These are phyloP conservation scores for Trifolium subterraneum DNA, from an alignment of 306 rosid genomes.

Conservation along the genomic window DNA sequence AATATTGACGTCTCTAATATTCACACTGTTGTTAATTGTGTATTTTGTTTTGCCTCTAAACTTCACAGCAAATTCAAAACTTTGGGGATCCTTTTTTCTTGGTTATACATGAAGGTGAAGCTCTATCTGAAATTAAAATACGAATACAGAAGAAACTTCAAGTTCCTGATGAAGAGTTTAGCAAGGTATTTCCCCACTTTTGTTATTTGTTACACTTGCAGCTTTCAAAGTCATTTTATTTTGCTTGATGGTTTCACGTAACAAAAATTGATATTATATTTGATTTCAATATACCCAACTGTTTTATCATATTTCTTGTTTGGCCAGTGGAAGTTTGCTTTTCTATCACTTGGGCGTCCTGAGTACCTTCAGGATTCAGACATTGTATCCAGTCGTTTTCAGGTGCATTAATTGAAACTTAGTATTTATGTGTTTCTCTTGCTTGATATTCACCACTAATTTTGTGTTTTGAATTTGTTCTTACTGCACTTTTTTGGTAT, in stretches of 20 bases:
- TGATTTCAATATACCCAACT: constrained; percentile 14
- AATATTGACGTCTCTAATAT: constrained; percentile 1
- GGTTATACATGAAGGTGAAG: constrained; percentile 85
- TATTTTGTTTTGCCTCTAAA: constrained; percentile 26
- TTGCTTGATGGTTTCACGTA: constrained; percentile 28
- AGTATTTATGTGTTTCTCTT: neutral
- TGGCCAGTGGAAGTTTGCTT: constrained; percentile 87
- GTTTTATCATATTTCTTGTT: constrained; percentile 18
- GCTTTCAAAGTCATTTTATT: constrained; percentile 27
- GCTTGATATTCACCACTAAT: constrained; percentile 6
- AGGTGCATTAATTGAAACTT: constrained; percentile 53
- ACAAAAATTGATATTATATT: neutral
- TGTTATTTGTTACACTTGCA: neutral
- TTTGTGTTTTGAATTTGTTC: constrained; percentile 23
- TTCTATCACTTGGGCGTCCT: constrained; percentile 83
- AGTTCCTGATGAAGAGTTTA: constrained; percentile 80
- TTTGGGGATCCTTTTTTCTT: constrained; percentile 90
- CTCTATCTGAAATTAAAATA: constrained; percentile 69
- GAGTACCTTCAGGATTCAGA: constrained; percentile 85
- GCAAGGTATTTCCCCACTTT: constrained; percentile 58
- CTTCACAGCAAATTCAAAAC: constrained; percentile 79
- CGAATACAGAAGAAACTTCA: constrained; percentile 79
- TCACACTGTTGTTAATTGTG: neutral
- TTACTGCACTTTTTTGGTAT: neutral
- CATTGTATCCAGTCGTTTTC: constrained; percentile 76